A percentile compares a stretch with the other conserved stretches of the same genome.
Evolutionary conservation across 2,329 filamentous ascomycete genomes (phyloP).

Genomic region (Nigrospora sphaerica): DNA sequence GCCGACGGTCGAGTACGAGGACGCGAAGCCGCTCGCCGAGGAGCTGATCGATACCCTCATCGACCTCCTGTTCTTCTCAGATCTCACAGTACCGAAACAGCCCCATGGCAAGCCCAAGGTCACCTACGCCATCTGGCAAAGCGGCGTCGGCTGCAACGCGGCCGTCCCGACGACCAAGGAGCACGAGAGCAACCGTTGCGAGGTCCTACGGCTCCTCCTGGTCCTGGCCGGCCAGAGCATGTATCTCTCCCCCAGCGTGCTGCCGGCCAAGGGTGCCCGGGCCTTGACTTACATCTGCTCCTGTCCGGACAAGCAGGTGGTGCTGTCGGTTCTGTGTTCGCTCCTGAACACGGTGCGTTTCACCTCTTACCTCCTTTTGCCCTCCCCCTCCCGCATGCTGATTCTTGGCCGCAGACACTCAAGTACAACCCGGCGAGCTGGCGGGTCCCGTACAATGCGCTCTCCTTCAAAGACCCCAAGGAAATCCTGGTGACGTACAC

Average conservation of each 20-base stretch:
- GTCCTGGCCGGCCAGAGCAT: conserved; percentile 86
- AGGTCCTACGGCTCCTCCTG: conserved; percentile 79
- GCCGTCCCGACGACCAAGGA: conserved; percentile 84
- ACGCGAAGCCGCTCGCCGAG: conserved; percentile 81
- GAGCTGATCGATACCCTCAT: conserved; percentile 86
- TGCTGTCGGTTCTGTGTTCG: conserved; percentile 85
- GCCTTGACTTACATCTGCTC: conserved; percentile 85
- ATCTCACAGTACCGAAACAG: conserved; percentile 75
- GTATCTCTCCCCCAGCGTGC: conserved; percentile 74
- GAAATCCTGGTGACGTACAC: conserved; percentile 88
- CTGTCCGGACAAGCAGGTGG: conserved; percentile 82
- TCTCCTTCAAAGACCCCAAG: conserved; percentile 86
- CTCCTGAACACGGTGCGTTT: conserved; percentile 78
- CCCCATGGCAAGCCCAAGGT: conserved; percentile 70
- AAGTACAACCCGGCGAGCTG: conserved; percentile 95
- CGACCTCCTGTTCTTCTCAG: conserved; percentile 85
- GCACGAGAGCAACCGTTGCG: conserved; percentile 85
- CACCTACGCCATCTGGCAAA: conserved; percentile 95
- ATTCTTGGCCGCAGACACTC: conserved; percentile 52
- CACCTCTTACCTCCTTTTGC: background rate
- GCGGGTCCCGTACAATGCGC: conserved; percentile 88
- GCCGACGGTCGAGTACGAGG: conserved; percentile 61
- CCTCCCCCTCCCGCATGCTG: background rate
- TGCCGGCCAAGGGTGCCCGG: conserved; percentile 77
- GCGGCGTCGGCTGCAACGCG: conserved; percentile 90